Base-by-base conservation (phyloP, 192 early-diverging fungal species). In the Glomus cerebriforme region DNA sequence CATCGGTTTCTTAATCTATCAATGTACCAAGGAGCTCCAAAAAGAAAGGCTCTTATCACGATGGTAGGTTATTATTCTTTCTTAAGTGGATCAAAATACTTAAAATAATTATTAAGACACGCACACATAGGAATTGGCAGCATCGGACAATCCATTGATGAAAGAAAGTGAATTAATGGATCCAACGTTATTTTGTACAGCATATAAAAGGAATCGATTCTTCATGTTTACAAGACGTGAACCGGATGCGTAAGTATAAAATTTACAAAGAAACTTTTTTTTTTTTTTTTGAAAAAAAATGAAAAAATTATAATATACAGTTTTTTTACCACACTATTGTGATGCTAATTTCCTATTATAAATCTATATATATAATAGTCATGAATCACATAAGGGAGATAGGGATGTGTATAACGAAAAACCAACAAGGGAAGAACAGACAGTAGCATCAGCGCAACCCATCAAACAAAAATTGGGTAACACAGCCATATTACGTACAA, bases 381-480 rank as follows among this genome's bases (percentile, higher is more conserved):
- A 82, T 35, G 59, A 83, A 10, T 83, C 80, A 8, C 85, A 88
- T 39, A 91, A 90, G 49, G 86, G 85, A 22, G 89, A 94, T 47
- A 90, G 98, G 63, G 98, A 99, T 87, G 91, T 98, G 45, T 99
- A 97, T 80, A 99, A 99, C 86, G 98, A 99, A 79, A 96, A 96
- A 80, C 98, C 98, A 0, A 94, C 96, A 0, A 88, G 94, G 35
- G 96, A 98, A 80, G 98, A 99, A 85, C 96, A 96, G 70, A 96
- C 95, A 0, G 91, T 98, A 47, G 96, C 97, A 0, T 82, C 91
- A 0, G 83, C 86, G 0, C 84, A 91, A 68, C 82, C 89, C 24
- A 89, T 87, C 15, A 90, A 92, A 60, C 88, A 88, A 31, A 72
- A 87, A 19, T 85, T 93, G 9, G 94, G 92, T 26, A 88, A 86